Evolutionary conservation across 2,329 filamentous ascomycete genomes (phyloP), one percentile per base, ranked within the genome.

Genomic region (Mycosphaerella sp.): DNA sequence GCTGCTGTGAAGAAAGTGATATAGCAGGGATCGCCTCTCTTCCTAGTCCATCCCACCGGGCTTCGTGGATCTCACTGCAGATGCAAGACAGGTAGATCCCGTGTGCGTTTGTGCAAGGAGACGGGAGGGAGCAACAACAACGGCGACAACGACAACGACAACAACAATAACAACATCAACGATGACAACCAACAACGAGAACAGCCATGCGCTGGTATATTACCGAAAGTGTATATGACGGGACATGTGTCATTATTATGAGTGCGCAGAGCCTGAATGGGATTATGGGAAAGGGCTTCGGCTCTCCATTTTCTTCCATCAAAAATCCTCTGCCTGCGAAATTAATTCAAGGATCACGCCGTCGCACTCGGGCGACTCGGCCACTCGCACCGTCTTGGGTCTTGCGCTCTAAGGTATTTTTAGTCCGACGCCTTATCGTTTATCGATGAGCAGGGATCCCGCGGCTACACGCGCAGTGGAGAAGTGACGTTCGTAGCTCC

Each of bases 291-390:
- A 17, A 17, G 34, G 45, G 34, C 21, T 51, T 51, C 48, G 48
- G 48, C 48, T 51, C 48, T 51, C 48, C 48, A 51, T 45, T 31
- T n/a, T 45, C 43, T 21, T 14, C 36, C 32, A 17, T 11, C 48
- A 23, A 43, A 26, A 40, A 44, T 51, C 40, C 48, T 51, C 39
- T 34, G 45, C 48, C 34, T 32, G 48, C 43, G 26, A 41, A 41
- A 29, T 9, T 34, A 17, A 40, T 45, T 31, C 48, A 51, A 51
- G 48, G 48, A 51, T 51, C 40, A 38, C 26, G 26, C 4, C 4
- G 26, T 26, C 26, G 26, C 26, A 26, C 45, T 17, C 14, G 14
- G 14, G 14, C 14, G 14, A 17, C 14, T 17, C 14, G 14, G 14
- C 14, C 14, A 17, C 14, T 17, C 14, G 14, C 14, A 17, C 14